A percentile compares a stretch with the other conserved stretches of the same genome.
Conservation (phyloP, 805 yeast species). For the Metschnikowia proteae region DNA sequence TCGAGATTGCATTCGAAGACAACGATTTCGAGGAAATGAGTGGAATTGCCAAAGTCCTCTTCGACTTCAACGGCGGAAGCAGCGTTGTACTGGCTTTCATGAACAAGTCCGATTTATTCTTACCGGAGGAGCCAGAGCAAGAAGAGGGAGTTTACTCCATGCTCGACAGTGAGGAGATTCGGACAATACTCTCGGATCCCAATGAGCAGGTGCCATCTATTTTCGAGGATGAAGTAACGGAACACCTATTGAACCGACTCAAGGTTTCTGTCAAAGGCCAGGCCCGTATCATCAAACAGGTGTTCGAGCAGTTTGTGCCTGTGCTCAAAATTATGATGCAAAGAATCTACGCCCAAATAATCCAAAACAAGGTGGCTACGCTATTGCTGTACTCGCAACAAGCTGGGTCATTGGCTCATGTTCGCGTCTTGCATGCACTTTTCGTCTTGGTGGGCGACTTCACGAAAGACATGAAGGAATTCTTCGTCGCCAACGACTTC, state of each 20-base stretch:
- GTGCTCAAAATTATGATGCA: constrained; percentile 71
- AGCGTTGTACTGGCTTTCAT: constrained; percentile 81
- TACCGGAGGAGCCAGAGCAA: constrained; percentile 35
- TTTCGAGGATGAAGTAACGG: constrained; percentile 50
- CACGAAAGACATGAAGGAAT: constrained; percentile 62
- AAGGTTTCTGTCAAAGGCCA: constrained; percentile 63
- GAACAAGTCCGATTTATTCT: constrained; percentile 70
- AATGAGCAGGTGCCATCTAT: constrained; percentile 36
- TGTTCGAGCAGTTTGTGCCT: constrained; percentile 65
- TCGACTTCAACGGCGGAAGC: constrained; percentile 80
- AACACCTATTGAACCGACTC: constrained; percentile 48
- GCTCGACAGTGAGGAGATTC: constrained; percentile 45
- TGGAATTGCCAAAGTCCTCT: constrained; percentile 68
- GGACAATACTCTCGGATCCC: constrained; percentile 63
- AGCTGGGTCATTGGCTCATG: constrained; percentile 64
- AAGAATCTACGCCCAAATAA: constrained; percentile 71
- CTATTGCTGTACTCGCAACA: constrained; percentile 61
- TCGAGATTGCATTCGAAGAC: constrained; percentile 68
- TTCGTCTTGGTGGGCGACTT: constrained; percentile 56
- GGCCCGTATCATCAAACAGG: constrained; percentile 66
- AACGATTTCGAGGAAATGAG: constrained; percentile 69
- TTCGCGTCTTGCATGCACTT: constrained; percentile 69
- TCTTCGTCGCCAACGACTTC: constrained; percentile 45
- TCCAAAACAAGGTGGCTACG: constrained; percentile 52
- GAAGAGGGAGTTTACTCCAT: constrained; percentile 28